phyloP scores from a whole-genome alignment of 2,329 filamentous ascomycete genomes.

The Diaporthe humulicola region DNA sequence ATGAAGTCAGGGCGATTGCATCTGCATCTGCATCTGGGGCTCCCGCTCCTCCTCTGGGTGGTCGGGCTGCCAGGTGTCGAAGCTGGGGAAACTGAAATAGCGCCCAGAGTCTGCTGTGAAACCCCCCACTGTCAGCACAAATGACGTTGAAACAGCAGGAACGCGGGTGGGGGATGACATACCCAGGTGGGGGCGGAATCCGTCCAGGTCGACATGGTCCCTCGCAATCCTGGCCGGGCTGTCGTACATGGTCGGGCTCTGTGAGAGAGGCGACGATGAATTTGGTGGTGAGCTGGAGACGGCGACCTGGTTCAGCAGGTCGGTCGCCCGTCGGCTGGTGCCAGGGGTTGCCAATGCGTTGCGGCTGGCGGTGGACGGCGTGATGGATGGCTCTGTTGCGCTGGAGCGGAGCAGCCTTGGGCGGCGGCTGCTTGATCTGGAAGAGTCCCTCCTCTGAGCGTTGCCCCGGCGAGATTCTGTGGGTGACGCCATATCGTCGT shows the following conservation, averaged over 20 bases:
- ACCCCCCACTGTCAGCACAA: conserved; percentile 40
- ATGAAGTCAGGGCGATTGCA: conserved; percentile 48
- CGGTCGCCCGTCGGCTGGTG: conserved; percentile 64
- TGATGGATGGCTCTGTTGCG: conserved; percentile 70
- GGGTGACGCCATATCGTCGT: conserved; percentile 48
- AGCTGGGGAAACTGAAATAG: conserved; percentile 82
- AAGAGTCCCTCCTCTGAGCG: conserved; percentile 55
- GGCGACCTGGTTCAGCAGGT: conserved; percentile 67
- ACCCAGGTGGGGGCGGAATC: conserved; percentile 38
- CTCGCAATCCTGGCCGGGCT: conserved; percentile 44
- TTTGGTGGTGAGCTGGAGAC: conserved; percentile 58
- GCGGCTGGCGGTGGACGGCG: conserved; percentile 65
- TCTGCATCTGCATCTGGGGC: conserved; percentile 45
- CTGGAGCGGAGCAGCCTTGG: conserved; percentile 68
- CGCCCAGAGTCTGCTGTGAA: conserved; percentile 57
- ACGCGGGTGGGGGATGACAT: conserved; percentile 22
- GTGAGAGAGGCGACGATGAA: conserved; percentile 51
- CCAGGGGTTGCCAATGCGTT: conserved; percentile 64
- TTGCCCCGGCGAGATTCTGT: conserved; percentile 50
- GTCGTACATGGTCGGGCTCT: conserved; percentile 52
- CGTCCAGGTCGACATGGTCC: conserved; percentile 34
- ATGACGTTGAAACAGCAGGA: conserved; percentile 34
- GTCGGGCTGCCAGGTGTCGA: conserved; percentile 74
- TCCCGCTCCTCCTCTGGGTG: conserved; percentile 58
- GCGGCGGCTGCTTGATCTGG: conserved; percentile 57